Percentiles rank a stretch among this genome's conserved stretches.
phyloP scores from a whole-genome alignment of 208 protist species.

The Crithidia thermophila region DNA sequence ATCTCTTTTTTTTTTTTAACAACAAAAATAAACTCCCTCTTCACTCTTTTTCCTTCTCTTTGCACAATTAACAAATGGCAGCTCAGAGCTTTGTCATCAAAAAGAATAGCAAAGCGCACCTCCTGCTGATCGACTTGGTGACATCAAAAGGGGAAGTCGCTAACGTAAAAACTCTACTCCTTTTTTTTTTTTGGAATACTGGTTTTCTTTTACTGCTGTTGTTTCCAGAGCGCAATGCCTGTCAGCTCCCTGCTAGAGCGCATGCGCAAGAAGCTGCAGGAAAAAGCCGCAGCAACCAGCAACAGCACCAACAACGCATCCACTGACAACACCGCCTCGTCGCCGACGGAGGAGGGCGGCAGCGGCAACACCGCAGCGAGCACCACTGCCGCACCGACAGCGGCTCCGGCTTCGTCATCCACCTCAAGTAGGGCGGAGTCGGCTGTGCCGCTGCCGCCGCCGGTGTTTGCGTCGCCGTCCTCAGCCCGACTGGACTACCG shows the following conservation, averaged over 20 bases:
- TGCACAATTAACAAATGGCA: no score
- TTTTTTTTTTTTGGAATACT: no score
- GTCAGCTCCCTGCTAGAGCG: slow-evolving; percentile 44
- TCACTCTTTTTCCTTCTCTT: no score
- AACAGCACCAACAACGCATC: neutral
- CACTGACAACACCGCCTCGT: neutral
- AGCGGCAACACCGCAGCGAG: neutral
- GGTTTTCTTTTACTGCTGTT: neutral
- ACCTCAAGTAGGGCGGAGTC: neutral
- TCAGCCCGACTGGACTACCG: slow-evolving; percentile 54
- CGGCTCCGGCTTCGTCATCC: no score
- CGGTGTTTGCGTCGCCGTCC: slow-evolving; percentile 55
- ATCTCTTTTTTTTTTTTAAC: no score
- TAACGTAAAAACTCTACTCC: no score
- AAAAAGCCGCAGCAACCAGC: slow-evolving; percentile 26
- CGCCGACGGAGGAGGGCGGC: neutral
- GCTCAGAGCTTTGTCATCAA: no score
- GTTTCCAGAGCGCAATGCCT: slow-evolving; percentile 9
- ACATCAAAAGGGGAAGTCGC: no score
- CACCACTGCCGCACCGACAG: neutral
- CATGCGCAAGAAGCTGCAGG: slow-evolving; percentile 49
- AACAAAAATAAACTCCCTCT: no score
- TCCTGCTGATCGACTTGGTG: no score
- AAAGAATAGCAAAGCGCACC: no score
- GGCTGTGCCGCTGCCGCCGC: slow-evolving; percentile 33